phyloP scores from a whole-genome alignment of 2,329 filamentous ascomycete genomes.

The Fusarium cicatricum region DNA sequence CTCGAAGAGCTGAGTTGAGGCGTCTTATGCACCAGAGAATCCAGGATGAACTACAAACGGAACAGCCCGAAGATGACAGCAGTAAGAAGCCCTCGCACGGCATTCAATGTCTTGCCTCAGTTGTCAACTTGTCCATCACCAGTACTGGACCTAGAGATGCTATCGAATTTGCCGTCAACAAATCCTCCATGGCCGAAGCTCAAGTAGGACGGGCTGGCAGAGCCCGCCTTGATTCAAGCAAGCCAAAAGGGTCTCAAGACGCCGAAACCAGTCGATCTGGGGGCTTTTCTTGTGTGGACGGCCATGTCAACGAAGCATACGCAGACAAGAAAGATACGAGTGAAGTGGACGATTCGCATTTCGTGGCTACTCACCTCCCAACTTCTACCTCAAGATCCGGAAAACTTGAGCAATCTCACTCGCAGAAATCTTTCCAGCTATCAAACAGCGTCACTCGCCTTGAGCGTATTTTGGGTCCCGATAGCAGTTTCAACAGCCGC shows the following conservation, averaged over 20 bases:
- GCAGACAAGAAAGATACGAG: background rate
- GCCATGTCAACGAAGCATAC: background rate
- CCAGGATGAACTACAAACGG: constrained; percentile 63
- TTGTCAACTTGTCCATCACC: constrained; percentile 42
- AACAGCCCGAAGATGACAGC: constrained; percentile 49
- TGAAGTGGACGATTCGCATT: background rate
- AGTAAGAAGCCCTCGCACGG: constrained; percentile 41
- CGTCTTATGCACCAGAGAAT: constrained; percentile 64
- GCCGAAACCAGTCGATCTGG: background rate
- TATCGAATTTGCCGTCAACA: constrained; percentile 54
- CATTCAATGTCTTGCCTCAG: constrained; percentile 37
- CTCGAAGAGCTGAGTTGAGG: constrained; percentile 63
- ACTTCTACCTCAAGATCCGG: constrained; percentile 3
- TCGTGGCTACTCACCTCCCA: background rate
- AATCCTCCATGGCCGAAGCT: constrained; percentile 3
- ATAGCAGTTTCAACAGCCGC: constrained; percentile 43
- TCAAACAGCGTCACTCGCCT: constrained; percentile 31
- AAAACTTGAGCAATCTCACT: constrained; percentile 13
- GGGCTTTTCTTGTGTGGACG: background rate
- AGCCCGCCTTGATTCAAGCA: constrained; percentile 8
- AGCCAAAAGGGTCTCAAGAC: background rate
- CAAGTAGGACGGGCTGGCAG: background rate
- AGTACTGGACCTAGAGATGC: constrained; percentile 57
- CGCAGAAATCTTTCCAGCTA: constrained; percentile 27
- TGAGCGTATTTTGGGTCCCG: constrained; percentile 32